These are phyloP conservation scores for Metschnikowia cubensis DNA, from an alignment of 805 yeast genomes.

Conservation along the genomic window DNA sequence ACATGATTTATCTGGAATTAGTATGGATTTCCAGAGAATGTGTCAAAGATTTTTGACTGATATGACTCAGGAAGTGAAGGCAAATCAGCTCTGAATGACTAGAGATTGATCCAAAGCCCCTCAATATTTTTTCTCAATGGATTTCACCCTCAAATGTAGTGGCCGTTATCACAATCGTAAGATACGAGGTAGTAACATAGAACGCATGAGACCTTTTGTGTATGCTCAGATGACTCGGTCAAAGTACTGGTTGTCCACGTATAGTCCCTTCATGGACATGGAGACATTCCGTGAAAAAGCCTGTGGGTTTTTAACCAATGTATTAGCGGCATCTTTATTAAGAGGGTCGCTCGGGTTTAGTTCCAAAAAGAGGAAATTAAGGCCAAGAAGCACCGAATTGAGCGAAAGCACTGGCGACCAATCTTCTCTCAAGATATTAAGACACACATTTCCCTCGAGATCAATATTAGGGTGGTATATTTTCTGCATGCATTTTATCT, in stretches of 20 bases:
- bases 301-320: conserved; percentile 32
- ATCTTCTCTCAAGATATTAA: conserved; percentile 88
- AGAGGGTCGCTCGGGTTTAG: conserved; percentile 92
- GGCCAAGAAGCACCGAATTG: conserved; percentile 77
- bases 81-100: no score
- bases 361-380: conserved; percentile 79
- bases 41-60: no score
- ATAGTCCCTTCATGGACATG: conserved; percentile 69
- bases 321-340: conserved; percentile 82
- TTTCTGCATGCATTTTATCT: conserved; percentile 62
- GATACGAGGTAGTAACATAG: no score
- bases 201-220: no score
- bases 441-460: conserved; percentile 82
- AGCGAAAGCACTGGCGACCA: conserved; percentile 92
- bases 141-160: no score
- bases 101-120: no score
- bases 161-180: no score
- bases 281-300: conserved; percentile 55
- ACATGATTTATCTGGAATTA: no score
- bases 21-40: no score
- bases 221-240: conserved; percentile 49
- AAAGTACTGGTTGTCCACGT: conserved; percentile 52
- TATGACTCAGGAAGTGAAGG: no score
- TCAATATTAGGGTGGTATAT: conserved; percentile 96
- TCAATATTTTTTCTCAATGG: no score